These are phyloP conservation scores for Xanthoceras sorbifolium DNA, from an alignment of 345 rosid genomes.

Conservation along the genomic window DNA sequence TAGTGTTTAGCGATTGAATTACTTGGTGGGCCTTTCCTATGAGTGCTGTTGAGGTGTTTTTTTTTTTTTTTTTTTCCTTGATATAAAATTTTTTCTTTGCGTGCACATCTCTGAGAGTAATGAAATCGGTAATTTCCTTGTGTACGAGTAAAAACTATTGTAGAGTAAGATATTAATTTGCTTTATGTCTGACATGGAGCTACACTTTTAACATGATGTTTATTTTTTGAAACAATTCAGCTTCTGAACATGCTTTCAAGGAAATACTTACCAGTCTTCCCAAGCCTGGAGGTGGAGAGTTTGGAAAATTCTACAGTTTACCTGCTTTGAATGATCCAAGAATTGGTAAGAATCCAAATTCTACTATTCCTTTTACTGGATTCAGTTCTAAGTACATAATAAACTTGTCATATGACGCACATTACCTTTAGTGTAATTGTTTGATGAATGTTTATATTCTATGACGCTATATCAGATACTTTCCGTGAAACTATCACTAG, in stretches of 20 bases:
- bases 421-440: neutral
- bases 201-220: neutral
- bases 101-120: neutral
- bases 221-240: constrained; percentile 34
- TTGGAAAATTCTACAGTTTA: constrained; percentile 71
- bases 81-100: neutral
- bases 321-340: constrained; percentile 82
- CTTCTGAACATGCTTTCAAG: constrained; percentile 73
- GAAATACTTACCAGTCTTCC: constrained; percentile 66
- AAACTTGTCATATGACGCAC: neutral
- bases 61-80: neutral
- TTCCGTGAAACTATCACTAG: neutral
- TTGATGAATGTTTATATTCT: neutral
- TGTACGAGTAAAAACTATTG: neutral
- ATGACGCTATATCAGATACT: neutral
- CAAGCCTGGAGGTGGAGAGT: constrained; percentile 78
- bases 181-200: neutral
- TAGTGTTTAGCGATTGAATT: no score
- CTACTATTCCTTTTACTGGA: neutral
- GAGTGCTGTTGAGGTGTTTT: neutral
- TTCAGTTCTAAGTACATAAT: neutral
- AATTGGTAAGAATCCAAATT: constrained; percentile 45
- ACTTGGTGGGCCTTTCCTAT: no score
- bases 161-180: neutral
- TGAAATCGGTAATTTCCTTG: neutral